Conservation (phyloP, 768 basidiomycete species). For the Mycena vulgaris region DNA sequence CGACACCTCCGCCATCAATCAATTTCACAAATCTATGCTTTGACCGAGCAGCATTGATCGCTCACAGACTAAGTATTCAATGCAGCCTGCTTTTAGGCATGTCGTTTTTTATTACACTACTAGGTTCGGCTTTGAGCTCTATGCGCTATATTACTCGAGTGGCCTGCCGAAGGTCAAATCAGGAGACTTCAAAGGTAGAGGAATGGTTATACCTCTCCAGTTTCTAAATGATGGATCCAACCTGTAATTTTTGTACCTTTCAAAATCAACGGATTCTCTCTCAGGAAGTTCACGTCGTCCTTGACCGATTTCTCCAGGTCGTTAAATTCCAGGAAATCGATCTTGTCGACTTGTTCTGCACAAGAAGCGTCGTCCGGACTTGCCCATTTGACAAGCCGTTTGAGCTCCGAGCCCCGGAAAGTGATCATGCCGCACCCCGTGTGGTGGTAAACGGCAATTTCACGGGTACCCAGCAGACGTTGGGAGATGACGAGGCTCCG, state of each 20-base stretch:
- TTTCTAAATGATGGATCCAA: slow-evolving; percentile 78
- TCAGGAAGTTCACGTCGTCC: slow-evolving; percentile 71
- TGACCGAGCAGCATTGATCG: background rate
- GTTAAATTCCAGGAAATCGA: slow-evolving; percentile 71
- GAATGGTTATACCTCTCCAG: slow-evolving; percentile 63
- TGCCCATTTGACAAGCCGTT: slow-evolving; percentile 63
- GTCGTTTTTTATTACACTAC: background rate
- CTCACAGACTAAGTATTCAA: background rate
- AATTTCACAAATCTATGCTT: background rate
- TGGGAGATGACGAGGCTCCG: slow-evolving; percentile 81
- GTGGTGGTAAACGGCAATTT: slow-evolving; percentile 80
- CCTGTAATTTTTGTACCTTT: slow-evolving; percentile 70
- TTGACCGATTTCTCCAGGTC: slow-evolving; percentile 68
- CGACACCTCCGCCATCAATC: background rate
- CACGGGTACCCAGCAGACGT: slow-evolving; percentile 77
- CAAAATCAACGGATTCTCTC: slow-evolving; percentile 69
- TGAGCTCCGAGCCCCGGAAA: slow-evolving; percentile 68
- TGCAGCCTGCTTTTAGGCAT: background rate
- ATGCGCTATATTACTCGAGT: slow-evolving; percentile 36
- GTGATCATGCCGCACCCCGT: slow-evolving; percentile 82
- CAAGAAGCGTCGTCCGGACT: slow-evolving; percentile 50
- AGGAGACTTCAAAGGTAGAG: background rate
- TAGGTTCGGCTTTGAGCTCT: background rate
- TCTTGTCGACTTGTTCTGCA: slow-evolving; percentile 54
- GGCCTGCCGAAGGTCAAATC: slow-evolving; percentile 16